phyloP scores from a whole-genome alignment of 257 asterid genomes.

The Solanum okadae region DNA sequence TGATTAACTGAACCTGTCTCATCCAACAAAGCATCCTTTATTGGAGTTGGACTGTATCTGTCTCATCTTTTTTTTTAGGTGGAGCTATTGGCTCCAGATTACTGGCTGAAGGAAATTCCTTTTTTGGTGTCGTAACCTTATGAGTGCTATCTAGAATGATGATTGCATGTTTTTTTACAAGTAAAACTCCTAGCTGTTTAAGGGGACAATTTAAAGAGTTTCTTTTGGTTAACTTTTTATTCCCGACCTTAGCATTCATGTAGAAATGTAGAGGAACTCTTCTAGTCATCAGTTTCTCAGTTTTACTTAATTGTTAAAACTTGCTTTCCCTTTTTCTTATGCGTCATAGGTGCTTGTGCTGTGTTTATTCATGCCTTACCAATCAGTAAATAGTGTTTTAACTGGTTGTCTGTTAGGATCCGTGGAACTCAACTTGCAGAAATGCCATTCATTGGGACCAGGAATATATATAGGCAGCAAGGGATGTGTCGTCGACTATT shows the following conservation, averaged over 20 bases:
- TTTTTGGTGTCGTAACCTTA: neutral
- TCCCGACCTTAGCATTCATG: neutral
- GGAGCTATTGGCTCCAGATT: neutral
- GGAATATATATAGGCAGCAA: conserved; percentile 14
- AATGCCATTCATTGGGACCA: conserved; percentile 21
- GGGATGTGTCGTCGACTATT: conserved; percentile 21
- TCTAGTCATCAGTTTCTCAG: neutral
- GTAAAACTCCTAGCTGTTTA: neutral
- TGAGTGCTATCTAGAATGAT: neutral
- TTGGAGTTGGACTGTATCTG: neutral
- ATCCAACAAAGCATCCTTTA: neutral
- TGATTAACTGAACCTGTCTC: neutral
- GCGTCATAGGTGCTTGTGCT: neutral
- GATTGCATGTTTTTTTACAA: neutral
- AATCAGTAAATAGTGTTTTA: neutral
- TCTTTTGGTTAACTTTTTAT: neutral
- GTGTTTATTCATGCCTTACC: neutral
- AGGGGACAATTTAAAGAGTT: neutral
- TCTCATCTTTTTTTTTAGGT: neutral
- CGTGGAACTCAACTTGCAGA: conserved; percentile 19
- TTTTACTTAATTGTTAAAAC: neutral
- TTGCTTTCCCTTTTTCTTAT: neutral
- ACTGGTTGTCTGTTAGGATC: conserved; percentile 1
- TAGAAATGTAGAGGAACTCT: neutral
- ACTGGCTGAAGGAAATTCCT: neutral